phyloP scores from a whole-genome alignment of 345 rosid species.

The Lepidium sativum region DNA sequence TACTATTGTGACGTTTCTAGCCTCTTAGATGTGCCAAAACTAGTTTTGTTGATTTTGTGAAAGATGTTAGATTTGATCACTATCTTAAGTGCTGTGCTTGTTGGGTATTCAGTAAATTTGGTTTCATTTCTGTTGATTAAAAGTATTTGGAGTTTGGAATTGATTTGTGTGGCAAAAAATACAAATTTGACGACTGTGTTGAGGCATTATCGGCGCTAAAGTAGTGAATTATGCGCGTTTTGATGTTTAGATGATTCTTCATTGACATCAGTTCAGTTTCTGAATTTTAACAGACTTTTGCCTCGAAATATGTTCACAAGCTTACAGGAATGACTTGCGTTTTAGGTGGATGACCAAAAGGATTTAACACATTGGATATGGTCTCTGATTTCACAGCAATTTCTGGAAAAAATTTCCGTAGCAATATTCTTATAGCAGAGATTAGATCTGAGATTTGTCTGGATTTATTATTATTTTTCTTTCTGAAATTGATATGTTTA shows the following conservation, averaged over 20 bases:
- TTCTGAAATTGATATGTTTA: background rate
- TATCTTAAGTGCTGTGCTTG: constrained; percentile 4
- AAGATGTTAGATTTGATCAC: constrained; percentile 10
- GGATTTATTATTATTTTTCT: background rate
- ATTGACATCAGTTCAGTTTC: background rate
- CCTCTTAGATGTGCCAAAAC: constrained; percentile 19
- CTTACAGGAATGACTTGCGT: background rate
- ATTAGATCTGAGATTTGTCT: background rate
- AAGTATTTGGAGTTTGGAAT: background rate
- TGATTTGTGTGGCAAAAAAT: background rate
- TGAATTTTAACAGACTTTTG: background rate
- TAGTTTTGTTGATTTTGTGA: constrained; percentile 7
- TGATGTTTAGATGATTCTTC: constrained; percentile 4
- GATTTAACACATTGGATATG: background rate
- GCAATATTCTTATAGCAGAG: background rate
- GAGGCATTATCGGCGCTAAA: background rate
- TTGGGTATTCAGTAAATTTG: constrained; percentile 1
- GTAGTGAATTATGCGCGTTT: background rate
- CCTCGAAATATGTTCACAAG: background rate
- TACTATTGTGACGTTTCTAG: constrained; percentile 4
- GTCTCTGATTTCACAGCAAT: background rate
- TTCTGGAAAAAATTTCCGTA: background rate
- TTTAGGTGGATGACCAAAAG: constrained; percentile 7
- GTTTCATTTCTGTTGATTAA: background rate
- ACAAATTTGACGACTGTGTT: background rate